Base-by-base conservation (phyloP, 179 eudicot species). In the Camellia oleifera region DNA sequence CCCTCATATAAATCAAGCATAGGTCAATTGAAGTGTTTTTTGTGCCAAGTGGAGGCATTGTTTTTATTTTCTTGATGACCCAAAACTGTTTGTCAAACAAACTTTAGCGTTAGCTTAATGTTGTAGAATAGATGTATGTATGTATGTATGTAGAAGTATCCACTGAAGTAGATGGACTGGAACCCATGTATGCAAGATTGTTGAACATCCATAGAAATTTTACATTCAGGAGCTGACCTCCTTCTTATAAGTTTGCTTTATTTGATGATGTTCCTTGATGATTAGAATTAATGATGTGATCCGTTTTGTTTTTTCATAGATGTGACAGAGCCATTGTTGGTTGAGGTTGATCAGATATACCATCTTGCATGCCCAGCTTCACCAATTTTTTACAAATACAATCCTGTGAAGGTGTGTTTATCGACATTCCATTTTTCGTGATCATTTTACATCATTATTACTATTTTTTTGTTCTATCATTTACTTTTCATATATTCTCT, bases 341-440 rank as follows among this genome's bases (percentile, higher is more conserved):
- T 95, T 77, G 99, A 95, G 86, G 99, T 95, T 86, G 99, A 95
- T 87, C 91, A 87, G 86, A 95, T 95, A 62, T 95, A 95, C 82
- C 99, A 95, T 79, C 97, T 95, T 77, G 99, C 98, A 70, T 95
- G 99, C 82, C 99, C 98, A 57, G 99, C 99, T 62, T 95, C 99
- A 17, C 99, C 99, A 46, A 91, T 95, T 80, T 95, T 95, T 81
- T 95, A 94, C 85, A 95, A 95, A 80, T 90, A 95, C 88, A 95
- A 95, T 75, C 94, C 99, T 64, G 99, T 95, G 61, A 95, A 95
- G 94, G 99, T 91, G 67, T 40, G 83, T 83, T 0, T 72, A 48
- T 75, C 26, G 13, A 14, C 11, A 50, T 77, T 5, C 63, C n/a
- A 72, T 56, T 32, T 53, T 58, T 15, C 3, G 65, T 61, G 44